These are phyloP conservation scores for Ophioceras dolichostomum DNA, from an alignment of 2,329 filamentous ascomycete species.

Conservation along the genomic window DNA sequence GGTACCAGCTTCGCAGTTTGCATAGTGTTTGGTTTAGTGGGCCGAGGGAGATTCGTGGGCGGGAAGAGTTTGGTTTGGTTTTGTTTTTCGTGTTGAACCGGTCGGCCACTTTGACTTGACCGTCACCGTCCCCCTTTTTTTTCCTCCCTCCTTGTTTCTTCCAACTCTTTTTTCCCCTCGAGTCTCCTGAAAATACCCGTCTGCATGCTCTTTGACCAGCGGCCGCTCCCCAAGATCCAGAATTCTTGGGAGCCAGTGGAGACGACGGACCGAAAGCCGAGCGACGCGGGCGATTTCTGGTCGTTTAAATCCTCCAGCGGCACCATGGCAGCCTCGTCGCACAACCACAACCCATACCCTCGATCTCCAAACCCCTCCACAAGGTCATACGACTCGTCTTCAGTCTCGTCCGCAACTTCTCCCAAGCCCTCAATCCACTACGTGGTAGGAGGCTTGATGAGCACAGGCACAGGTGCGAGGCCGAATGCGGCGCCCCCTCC, in stretches of 20 bases:
- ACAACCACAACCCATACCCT: slow-evolving; percentile 46
- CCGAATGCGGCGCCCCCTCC: slow-evolving; percentile 34
- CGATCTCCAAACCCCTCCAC: slow-evolving; percentile 50
- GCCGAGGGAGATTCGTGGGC: too few relatives aligned
- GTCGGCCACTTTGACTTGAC: slow-evolving; percentile 8
- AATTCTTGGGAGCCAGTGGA: slow-evolving; percentile 25
- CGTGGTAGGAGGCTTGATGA: slow-evolving; percentile 38
- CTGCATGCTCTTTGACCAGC: slow-evolving; percentile 17
- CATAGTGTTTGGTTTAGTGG: too few relatives aligned
- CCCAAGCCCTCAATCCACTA: slow-evolving; percentile 41
- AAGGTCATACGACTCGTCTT: slow-evolving; percentile 52
- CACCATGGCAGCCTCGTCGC: slow-evolving; percentile 43
- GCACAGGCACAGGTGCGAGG: slow-evolving; percentile 35
- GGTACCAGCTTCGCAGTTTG: too few relatives aligned
- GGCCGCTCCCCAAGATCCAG: slow-evolving; percentile 11
- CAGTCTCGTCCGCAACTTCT: slow-evolving; percentile 49
- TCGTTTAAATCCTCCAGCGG: slow-evolving; percentile 17
- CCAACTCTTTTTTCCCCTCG: too few relatives aligned
- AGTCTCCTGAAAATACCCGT: slow-evolving; percentile 11
- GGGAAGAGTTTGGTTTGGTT: not conserved
- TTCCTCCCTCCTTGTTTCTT: too few relatives aligned
- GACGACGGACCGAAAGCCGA: slow-evolving; percentile 16
- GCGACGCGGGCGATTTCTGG: slow-evolving; percentile 18
- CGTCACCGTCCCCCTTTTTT: too few relatives aligned
- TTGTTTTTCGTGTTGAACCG: not conserved